Conservation (phyloP, 192 early-diverging fungal species). For the Coemansia sp. region DNA sequence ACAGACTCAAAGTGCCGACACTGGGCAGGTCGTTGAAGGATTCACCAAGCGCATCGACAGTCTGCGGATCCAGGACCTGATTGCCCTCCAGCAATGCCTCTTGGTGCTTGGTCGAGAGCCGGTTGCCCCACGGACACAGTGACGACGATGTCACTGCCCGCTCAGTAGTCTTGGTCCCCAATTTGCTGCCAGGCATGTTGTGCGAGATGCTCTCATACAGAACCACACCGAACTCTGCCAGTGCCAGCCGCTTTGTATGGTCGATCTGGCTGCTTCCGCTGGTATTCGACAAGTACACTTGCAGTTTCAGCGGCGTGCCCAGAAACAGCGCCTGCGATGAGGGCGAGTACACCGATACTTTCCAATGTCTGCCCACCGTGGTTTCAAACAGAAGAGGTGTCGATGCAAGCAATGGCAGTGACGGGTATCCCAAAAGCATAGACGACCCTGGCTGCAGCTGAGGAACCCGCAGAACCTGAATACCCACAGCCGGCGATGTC, state of each 20-base stretch:
- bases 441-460: conserved; percentile 3
- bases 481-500: conserved; percentile 7
- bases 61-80: conserved; percentile 28
- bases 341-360: conserved; percentile 28
- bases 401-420: conserved; percentile 12
- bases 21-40: conserved; percentile 30
- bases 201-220: conserved; percentile 28
- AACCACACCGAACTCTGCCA: conserved; percentile 23
- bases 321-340: conserved; percentile 29
- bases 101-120: background rate
- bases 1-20: conserved; percentile 15
- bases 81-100: background rate
- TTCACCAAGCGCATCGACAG: conserved; percentile 37
- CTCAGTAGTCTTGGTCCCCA: conserved; percentile 9
- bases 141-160: conserved; percentile 15
- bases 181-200: conserved; percentile 11
- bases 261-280: background rate
- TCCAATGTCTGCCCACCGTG: conserved; percentile 12
- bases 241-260: background rate
- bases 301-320: conserved; percentile 15
- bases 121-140: conserved; percentile 13
- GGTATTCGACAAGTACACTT: conserved; percentile 22
- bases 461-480: conserved; percentile 24
- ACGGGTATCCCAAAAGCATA: conserved; percentile 17
- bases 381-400: conserved; percentile 25